phyloP scores from a whole-genome alignment of 306 rosid species.

The Fragaria nilgerrensis region DNA sequence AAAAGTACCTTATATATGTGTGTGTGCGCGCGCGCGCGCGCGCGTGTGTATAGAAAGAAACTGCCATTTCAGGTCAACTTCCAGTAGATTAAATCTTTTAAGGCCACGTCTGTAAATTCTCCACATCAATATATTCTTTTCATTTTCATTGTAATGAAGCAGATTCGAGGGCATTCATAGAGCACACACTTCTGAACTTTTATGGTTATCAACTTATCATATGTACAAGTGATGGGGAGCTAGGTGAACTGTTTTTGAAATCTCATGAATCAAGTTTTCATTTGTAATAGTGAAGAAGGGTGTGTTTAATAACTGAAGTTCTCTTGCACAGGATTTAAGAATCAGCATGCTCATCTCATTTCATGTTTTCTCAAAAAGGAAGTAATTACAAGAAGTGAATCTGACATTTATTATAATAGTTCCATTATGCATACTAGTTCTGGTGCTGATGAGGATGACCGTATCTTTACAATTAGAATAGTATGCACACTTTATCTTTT shows the following conservation, averaged over 20 bases:
- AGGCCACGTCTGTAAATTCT: neutral
- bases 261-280: neutral
- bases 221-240: neutral
- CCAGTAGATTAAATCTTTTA: neutral
- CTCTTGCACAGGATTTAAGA: neutral
- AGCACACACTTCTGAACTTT: neutral
- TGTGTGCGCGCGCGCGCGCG: too few species aligned
- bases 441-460: conserved; percentile 89
- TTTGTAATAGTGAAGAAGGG: neutral
- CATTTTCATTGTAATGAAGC: neutral
- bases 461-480: conserved; percentile 62
- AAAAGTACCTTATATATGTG: neutral
- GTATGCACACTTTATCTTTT: conserved; percentile 18
- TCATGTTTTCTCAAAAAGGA: neutral
- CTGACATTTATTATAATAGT: neutral
- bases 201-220: neutral
- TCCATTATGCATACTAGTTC: conserved; percentile 20
- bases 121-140: neutral
- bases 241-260: neutral
- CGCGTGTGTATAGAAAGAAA: neutral
- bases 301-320: neutral
- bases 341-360: neutral
- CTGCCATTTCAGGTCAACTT: neutral
- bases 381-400: neutral
- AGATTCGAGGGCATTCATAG: neutral